Conservation (phyloP, 2,329 filamentous ascomycete genomes). For the Colletotrichum siamense region DNA sequence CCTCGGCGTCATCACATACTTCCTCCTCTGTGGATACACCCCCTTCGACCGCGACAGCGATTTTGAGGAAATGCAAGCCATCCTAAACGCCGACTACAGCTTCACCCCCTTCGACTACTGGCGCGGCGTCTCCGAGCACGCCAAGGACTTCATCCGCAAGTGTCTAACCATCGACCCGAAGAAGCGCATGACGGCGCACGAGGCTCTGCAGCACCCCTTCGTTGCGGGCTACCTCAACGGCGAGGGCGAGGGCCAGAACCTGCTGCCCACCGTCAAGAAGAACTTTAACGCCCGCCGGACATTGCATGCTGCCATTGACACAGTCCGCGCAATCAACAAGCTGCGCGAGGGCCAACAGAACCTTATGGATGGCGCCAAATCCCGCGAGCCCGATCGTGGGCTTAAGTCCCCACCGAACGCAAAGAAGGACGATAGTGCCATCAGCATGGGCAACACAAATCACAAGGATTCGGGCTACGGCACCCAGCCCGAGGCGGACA, state of each 20-base stretch:
- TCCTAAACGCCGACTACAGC: conserved; percentile 93
- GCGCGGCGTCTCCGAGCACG: conserved; percentile 85
- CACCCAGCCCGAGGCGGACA: conserved; percentile 40
- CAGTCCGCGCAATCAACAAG: conserved; percentile 74
- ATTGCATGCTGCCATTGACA: conserved; percentile 74
- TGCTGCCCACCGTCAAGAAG: conserved; percentile 74
- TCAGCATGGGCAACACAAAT: conserved; percentile 38
- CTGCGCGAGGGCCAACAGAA: conserved; percentile 66
- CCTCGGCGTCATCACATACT: conserved; percentile 98
- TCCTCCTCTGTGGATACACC: conserved; percentile 96
- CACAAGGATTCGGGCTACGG: conserved; percentile 55
- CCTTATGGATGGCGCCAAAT: conserved; percentile 66
- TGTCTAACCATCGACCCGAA: conserved; percentile 91
- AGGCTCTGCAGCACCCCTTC: conserved; percentile 71
- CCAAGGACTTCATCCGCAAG: conserved; percentile 89
- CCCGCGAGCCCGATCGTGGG: conserved; percentile 53
- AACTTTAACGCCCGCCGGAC: conserved; percentile 76
- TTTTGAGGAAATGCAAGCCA: conserved; percentile 99
- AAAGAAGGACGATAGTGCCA: conserved; percentile 51
- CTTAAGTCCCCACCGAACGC: conserved; percentile 29
- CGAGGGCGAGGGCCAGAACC: conserved; percentile 60
- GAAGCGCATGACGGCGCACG: conserved; percentile 89
- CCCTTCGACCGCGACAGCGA: conserved; percentile 98
- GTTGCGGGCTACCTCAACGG: conserved; percentile 59
- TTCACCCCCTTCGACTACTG: conserved; percentile 97